These are phyloP conservation scores for Arthromyces matolae DNA, from an alignment of 768 basidiomycete species.

Conservation along the genomic window DNA sequence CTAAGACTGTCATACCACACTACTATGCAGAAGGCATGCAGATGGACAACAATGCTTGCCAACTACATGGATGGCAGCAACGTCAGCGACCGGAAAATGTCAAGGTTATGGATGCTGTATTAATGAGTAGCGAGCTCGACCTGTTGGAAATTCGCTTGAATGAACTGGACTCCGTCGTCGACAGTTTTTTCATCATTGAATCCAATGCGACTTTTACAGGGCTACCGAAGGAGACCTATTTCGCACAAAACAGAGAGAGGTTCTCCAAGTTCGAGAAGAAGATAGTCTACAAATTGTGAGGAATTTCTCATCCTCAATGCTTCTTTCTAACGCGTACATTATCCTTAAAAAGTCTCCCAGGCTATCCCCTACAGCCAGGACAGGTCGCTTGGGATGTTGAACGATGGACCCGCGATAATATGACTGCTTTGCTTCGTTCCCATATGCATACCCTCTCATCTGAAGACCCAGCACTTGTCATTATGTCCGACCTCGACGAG, in stretches of 20 bases:
- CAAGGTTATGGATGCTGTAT: constrained; percentile 52
- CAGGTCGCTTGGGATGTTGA: constrained; percentile 52
- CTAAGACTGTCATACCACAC: constrained; percentile 45
- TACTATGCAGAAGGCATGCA: constrained; percentile 52
- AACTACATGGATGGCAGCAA: constrained; percentile 51
- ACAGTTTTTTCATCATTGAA: constrained; percentile 59
- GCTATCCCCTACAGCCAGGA: constrained; percentile 35
- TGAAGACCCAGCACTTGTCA: constrained; percentile 38
- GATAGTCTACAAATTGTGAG: constrained; percentile 50
- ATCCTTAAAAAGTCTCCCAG: constrained; percentile 40
- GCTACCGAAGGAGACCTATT: constrained; percentile 48
- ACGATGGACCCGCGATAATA: constrained; percentile 40
- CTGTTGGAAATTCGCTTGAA: constrained; percentile 59
- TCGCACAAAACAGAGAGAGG: constrained; percentile 40
- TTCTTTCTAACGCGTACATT: not conserved
- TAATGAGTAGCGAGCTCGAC: constrained; percentile 64
- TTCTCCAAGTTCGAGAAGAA: constrained; percentile 51
- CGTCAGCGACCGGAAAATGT: constrained; percentile 31
- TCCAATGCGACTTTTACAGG: constrained; percentile 63
- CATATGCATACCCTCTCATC: constrained; percentile 31
- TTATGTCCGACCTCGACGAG: constrained; percentile 65
- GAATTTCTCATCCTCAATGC: not conserved
- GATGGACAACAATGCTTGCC: constrained; percentile 42
- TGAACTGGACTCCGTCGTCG: constrained; percentile 55
- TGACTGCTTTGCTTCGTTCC: constrained; percentile 42